Conservation (phyloP, 371 early-diverging fungal species). For the Actinomortierella wolfii region DNA sequence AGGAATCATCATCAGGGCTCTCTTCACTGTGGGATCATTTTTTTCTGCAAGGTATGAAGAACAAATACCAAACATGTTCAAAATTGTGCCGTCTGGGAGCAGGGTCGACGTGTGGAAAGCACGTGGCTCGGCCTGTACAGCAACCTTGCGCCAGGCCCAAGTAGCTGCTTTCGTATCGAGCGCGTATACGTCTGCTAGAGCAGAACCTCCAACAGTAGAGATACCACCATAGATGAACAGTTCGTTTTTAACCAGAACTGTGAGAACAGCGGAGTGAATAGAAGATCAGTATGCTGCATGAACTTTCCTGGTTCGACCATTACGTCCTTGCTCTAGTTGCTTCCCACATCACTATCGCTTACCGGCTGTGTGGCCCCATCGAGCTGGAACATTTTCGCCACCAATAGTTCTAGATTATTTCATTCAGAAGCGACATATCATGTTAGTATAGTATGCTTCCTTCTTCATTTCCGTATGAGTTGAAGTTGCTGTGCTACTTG, state of each 20-base stretch:
- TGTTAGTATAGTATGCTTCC: no score
- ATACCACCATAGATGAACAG: conserved; percentile 28
- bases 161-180: conserved; percentile 7
- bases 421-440: no score
- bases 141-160: conserved; percentile 19
- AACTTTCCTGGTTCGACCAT: no score
- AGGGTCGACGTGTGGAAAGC: conserved; percentile 34
- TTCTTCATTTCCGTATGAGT: no score
- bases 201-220: not conserved
- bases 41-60: no score
- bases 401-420: conserved; percentile 6
- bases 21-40: no score
- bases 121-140: conserved; percentile 18
- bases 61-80: conserved; percentile 25
- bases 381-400: conserved; percentile 3
- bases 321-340: no score
- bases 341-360: no score
- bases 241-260: conserved; percentile 4
- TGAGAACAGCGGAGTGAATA: no score
- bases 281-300: no score
- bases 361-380: conserved; percentile 28
- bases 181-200: conserved; percentile 13
- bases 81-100: conserved; percentile 13
- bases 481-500: no score
- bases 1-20: no score